Base-by-base conservation (phyloP, 116 monocot genomes). In the Papilionanthe hybrid region DNA sequence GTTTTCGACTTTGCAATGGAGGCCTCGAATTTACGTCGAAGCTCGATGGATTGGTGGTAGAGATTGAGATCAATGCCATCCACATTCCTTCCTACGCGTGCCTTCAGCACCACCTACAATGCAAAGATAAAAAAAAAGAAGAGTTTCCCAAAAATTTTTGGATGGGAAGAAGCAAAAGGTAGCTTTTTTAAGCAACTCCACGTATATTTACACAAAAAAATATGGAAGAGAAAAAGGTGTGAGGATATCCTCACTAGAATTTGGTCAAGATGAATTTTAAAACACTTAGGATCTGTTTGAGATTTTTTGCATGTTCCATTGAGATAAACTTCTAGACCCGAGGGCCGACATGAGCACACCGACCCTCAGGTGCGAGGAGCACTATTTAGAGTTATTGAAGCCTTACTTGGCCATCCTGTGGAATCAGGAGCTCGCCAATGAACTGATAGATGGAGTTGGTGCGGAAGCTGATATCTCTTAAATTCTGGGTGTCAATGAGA, bases 41-140 rank as follows among this genome's bases (percentile, higher is more conserved):
- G 86, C 79, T 84, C 78, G 67, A 99, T 78, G 68, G 95, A 86
- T 60, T 95, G 95, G 76, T 88, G 63, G 78, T 99, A 95, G 72
- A 99, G 92, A 37, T 93, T 90, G 42, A 99, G 88, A 78, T 99
- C 95, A 12, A 95, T 84, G 55, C 99, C 99, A 48, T 99, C 90
- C 8, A 99, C 90, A 48, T 91, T 95, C 85, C 95, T 91, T 27
- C 93, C 99, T 7, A 95, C 76, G 17, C 99, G 86, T 48, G 99
- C 95, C 79, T 86, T 81, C 71, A 99, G 69, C 49, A 86, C 42
- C 63, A 79, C 90, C 94, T 90, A 79, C 4, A 67, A 66, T 60
- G 79, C 4, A 75, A 44, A 74, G 18, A 77, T 84, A 75, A 5
- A 47, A 32, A n/a, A 22, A 55, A 4, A 69, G 10, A 4, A 65